Evolutionary conservation across 2,329 filamentous ascomycete genomes (phyloP).

Genomic region (Exophiala alcalophila): DNA sequence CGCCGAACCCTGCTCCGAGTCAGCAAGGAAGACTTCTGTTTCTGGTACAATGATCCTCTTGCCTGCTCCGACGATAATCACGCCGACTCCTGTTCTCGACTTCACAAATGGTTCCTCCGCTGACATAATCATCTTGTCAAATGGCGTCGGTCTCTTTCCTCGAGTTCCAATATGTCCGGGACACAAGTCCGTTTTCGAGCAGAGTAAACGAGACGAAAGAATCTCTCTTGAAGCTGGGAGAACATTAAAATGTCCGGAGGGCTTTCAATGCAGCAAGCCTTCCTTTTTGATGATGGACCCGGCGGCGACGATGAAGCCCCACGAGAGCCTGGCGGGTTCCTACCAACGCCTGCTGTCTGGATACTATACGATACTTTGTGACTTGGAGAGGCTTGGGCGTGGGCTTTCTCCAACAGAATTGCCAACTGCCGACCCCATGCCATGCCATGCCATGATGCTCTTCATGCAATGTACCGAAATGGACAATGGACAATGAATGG

Average conservation of each 20-base stretch:
- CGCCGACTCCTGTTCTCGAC: constrained; percentile 51
- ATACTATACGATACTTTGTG: too few relatives aligned
- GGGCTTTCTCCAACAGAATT: constrained; percentile 21
- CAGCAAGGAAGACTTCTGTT: background rate
- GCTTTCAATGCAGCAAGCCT: too few relatives aligned
- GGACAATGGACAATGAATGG: constrained; percentile 21
- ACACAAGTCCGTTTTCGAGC: too few relatives aligned
- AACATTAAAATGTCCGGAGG: too few relatives aligned
- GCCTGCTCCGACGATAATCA: constrained; percentile 51
- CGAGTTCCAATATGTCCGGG: too few relatives aligned
- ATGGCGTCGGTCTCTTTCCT: too few relatives aligned
- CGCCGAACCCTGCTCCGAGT: constrained; percentile 33
- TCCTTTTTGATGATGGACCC: constrained; percentile 1
- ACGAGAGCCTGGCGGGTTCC: constrained; percentile 7
- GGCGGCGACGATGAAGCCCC: constrained; percentile 11
- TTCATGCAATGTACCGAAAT: constrained; percentile 24
- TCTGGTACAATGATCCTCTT: too few relatives aligned
- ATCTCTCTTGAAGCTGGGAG: too few relatives aligned
- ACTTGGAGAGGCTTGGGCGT: constrained; percentile 1
- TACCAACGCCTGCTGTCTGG: too few relatives aligned
- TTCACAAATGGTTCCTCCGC: constrained; percentile 32
- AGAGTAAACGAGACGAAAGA: too few relatives aligned
- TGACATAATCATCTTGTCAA: constrained; percentile 12
- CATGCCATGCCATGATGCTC: too few relatives aligned
- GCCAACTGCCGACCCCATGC: constrained; percentile 24